Evolutionary conservation across 1,139 yeast species (phyloP), one percentile per base, ranked within the genome.

Genomic region (Diutina pseudorugosa): DNA sequence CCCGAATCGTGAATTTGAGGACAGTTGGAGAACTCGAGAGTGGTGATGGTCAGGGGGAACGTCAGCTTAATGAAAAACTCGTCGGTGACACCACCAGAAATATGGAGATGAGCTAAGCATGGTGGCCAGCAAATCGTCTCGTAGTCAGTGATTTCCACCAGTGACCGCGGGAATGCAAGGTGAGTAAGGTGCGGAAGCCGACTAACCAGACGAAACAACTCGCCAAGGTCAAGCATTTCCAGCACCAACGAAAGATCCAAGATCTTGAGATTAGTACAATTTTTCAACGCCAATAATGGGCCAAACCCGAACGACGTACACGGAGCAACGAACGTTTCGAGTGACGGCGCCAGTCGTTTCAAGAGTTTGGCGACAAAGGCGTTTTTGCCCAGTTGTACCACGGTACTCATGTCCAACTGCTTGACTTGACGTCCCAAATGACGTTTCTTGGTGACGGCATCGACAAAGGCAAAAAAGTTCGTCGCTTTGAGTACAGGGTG

Each of bases 221-320:
- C 91, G 50, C 82, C 79, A 53, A 93, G 69, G 58, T 90, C 90
- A 9, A 93, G 85, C 0, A 95, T 89, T 65, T 91, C 98, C 3
- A 96, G 86, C 1, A 93, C 97, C 44, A 90, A 73, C n/a, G 96
- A 78, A 55, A 93, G 67, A 64, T 93, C 98, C 41, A 93, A 69
- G 0, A 82, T 77, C 55, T 74, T 75, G 53, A 93, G 68, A 47
- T 77, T 72, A 21, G 69, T 69, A 65, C 98, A 93, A 52, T 82
- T 73, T 55, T 86, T 79, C 51, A 93, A 71, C 50, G 95, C 84
- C 20, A 89, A 77, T 58, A 91, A 69, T 0, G 98, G 97, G 0
- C 95, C 88, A 55, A 84, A 76, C 0, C 98, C 98, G 71, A 93
- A 91, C 69, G 95, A 86, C 41, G 97, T 85, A 62, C 91, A 98